A percentile compares a stretch with the other conserved stretches of the same genome.
Conservation (phyloP, 306 rosid genomes). For the Glycine latifolia region DNA sequence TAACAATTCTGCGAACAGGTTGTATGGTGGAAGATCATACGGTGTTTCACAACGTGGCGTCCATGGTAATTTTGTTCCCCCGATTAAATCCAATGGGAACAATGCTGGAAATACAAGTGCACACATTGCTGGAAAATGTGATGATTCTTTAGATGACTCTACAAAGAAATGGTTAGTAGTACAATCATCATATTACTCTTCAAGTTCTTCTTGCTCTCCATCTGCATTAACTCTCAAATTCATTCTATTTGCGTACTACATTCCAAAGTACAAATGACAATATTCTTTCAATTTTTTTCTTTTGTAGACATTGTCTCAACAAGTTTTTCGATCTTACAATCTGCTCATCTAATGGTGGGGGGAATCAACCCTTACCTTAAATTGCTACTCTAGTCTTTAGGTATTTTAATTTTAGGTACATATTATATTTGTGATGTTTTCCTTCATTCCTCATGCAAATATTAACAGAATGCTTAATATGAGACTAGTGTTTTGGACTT, state of each 20-base stretch:
- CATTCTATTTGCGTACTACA: background rate
- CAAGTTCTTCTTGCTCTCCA: constrained; percentile 30
- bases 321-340: constrained; percentile 22
- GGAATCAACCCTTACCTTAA: constrained; percentile 24
- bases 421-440: constrained; percentile 11
- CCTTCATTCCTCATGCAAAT: constrained; percentile 25
- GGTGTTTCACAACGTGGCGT: constrained; percentile 78
- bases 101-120: constrained; percentile 69
- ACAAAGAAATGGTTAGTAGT: constrained; percentile 89
- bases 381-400: constrained; percentile 9
- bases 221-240: constrained; percentile 31
- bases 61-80: constrained; percentile 94
- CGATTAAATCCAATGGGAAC: constrained; percentile 76
- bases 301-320: constrained; percentile 9
- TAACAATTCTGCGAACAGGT: constrained; percentile 54
- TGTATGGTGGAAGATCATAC: constrained; percentile 75
- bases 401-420: background rate
- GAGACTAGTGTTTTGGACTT: background rate
- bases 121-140: constrained; percentile 69
- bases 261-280: constrained; percentile 1
- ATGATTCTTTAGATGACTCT: constrained; percentile 80
- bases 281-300: constrained; percentile 12
- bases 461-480: constrained; percentile 13
- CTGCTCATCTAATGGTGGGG: constrained; percentile 20
- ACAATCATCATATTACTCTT: constrained; percentile 29